Evolutionary conservation across 257 asterid species (phyloP), one percentile per base, ranked within the genome.

Genomic region (Nicotiana knightiana): DNA sequence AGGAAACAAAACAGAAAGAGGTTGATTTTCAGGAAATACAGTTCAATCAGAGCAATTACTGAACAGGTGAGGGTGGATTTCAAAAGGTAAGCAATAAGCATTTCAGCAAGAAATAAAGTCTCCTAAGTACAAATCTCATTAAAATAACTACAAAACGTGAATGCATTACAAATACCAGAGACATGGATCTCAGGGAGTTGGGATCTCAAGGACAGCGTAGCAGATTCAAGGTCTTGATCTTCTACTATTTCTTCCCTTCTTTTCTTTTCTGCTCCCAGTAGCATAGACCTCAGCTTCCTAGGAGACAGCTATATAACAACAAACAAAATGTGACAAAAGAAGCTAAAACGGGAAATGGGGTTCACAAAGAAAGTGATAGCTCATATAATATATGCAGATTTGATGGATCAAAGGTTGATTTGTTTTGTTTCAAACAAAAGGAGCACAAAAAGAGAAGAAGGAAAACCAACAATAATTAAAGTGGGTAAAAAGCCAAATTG

Each of bases 141-240:
- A 4, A 21, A 43, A 81, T 67, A 55, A 53, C 68, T 13, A 82
- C 15, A 35, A 35, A 26, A 81, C 6, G n/a, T 21, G 63, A 76
- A 64, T 35, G 32, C 46, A 61, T 65, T 35, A 28, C 68, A 39
- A 62, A 87, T 48, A 73, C 88, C 90, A 12, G 84, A 87, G 46
- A 85, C 86, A 63, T 81, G 81, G 86, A 85, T 81, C 89, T 85
- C 86, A 54, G 85, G 65, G 73, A 53, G 77, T 51, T 83, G 88
- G 76, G 90, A 85, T 87, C 85, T 85, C 82, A 87, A 80, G 43
- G 90, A 87, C 30, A 85, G 26, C 24, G 83, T 39, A 79, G 84
- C 62, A 67, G 84, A 83, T 32, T 83, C 87, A 43, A 76, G 83
- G 75, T 87, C 89, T 61, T 81, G 84, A 58, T 86, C 89, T 54